Evolutionary conservation across 2,329 filamentous ascomycete genomes (phyloP), one percentile per base, ranked within the genome.

Genomic region (Epichloe baconii): DNA sequence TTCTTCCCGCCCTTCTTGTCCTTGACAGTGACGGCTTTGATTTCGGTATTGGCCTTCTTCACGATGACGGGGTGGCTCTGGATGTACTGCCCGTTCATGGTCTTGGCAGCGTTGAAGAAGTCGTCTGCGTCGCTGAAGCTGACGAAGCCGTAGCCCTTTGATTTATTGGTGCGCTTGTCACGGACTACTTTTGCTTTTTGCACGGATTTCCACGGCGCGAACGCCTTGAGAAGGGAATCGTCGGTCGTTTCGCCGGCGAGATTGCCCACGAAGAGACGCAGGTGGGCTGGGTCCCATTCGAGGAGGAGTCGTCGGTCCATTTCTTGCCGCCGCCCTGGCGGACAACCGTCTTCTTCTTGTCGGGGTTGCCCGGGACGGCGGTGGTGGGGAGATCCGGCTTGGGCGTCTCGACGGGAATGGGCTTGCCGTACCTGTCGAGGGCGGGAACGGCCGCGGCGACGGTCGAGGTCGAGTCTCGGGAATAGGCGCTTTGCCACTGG

Each of bases 51-150:
- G 57, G 87, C 88, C 66, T 93, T 87, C 67, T 86, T 83, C 58
- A 97, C 79, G 26, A 87, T 74, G 31, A 96, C 87, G 0, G 93
- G 93, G 67, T 97, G 93, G 66, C 89, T 96, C 61, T 95, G 91
- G 64, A 98, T 97, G 69, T 98, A 98, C 71, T 98, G 97, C 60
- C 90, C 90, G 62, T 96, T 87, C 93, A 97, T 97, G 71, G 97
- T 91, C 71, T 93, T 89, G 61, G 89, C 91, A 2, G 93, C 91
- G 61, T 88, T 82, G 74, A 98, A 97, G 66, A 94, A 97, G 63
- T 96, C 90, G 66, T 98, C 93, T 34, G 89, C 87, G 64, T 96
- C 87, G 61, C 83, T 85, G 70, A 98, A 97, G 68, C 88, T 93
- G 51, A 98, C 90, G 63, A 98, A 98, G 3, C 93, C 93, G 64